Conservation (phyloP, 1,284 basidiomycete species). For the Heimioporus retisporus region DNA sequence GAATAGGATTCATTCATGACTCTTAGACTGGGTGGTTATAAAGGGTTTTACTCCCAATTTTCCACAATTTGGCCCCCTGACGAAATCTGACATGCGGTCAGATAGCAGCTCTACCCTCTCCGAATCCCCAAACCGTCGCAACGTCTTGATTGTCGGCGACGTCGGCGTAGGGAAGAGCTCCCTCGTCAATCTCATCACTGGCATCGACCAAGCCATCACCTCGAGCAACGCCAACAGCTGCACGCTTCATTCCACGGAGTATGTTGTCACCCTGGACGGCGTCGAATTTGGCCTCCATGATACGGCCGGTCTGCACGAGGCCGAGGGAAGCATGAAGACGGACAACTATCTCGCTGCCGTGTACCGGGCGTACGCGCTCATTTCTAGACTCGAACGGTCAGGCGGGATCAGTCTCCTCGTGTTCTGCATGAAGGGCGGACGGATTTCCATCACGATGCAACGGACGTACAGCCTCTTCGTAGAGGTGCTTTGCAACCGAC, state of each 20-base stretch:
- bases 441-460: constrained; percentile 44
- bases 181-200: constrained; percentile 43
- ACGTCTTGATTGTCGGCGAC: constrained; percentile 41
- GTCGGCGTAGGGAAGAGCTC: constrained; percentile 44
- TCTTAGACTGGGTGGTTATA: no score
- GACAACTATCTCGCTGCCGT: constrained; percentile 42
- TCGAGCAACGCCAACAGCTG: constrained; percentile 36
- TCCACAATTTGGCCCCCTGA: background rate
- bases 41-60: background rate
- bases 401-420: constrained; percentile 50
- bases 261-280: constrained; percentile 23
- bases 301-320: constrained; percentile 53
- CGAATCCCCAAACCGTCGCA: constrained; percentile 28
- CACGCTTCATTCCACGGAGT: constrained; percentile 30
- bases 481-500: constrained; percentile 38
- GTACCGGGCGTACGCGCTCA: constrained; percentile 42
- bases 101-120: constrained; percentile 21
- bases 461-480: constrained; percentile 44
- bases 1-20: no score
- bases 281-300: constrained; percentile 45
- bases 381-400: constrained; percentile 41
- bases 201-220: constrained; percentile 24
- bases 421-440: constrained; percentile 48
- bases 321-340: constrained; percentile 30
- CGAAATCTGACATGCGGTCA: constrained; percentile 23